A percentile compares a stretch with the other conserved stretches of the same genome.
Evolutionary conservation across 805 yeast genomes (phyloP).

Genomic region (Candida awuae): DNA sequence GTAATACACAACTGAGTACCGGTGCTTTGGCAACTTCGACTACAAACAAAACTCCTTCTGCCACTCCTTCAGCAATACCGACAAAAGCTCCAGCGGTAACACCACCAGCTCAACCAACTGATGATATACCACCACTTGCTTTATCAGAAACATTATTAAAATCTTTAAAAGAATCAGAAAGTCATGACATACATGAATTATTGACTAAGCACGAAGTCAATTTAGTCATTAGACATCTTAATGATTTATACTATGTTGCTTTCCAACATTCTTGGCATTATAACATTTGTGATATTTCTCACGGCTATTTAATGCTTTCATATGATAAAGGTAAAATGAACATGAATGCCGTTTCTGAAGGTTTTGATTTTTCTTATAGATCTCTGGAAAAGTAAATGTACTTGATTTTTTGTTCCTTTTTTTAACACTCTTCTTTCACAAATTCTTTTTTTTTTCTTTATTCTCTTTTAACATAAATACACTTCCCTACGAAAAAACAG

Average conservation of each 20-base stretch:
- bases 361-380: conserved; percentile 56
- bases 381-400: conserved; percentile 22
- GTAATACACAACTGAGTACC: not conserved
- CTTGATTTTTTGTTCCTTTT: not conserved
- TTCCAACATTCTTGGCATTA: conserved; percentile 74
- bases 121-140: conserved; percentile 27
- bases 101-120: conserved; percentile 11
- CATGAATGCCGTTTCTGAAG: conserved; percentile 47
- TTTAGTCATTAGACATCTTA: conserved; percentile 39
- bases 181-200: conserved; percentile 35
- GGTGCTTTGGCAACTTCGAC: not conserved
- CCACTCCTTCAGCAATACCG: not conserved
- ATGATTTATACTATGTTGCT: conserved; percentile 55
- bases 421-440: not conserved
- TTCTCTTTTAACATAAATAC: too few species aligned
- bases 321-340: conserved; percentile 28
- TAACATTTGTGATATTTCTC: conserved; percentile 54
- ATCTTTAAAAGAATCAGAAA: conserved; percentile 26
- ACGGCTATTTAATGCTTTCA: conserved; percentile 40
- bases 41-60: not conserved
- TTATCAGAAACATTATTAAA: conserved; percentile 17
- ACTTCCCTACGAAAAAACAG: too few species aligned
- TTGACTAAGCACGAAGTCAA: conserved; percentile 34
- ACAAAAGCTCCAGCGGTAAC: not conserved
- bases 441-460: not conserved